phyloP scores from a whole-genome alignment of 192 early-diverging fungal genomes.

The Mortierella alpina region DNA sequence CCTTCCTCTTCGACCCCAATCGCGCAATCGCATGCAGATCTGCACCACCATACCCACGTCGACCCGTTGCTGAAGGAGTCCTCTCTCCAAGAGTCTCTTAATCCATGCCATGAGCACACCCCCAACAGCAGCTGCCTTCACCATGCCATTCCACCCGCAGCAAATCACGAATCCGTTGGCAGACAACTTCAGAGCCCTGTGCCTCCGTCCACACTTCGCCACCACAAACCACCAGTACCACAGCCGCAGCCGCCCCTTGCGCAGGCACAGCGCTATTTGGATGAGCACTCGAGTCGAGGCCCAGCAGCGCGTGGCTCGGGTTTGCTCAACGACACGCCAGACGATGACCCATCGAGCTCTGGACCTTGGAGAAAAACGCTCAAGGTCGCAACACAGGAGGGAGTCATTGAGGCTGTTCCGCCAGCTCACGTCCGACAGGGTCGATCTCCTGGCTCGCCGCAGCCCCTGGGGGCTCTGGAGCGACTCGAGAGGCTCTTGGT shows the following conservation, averaged over 20 bases:
- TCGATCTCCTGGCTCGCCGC: neutral
- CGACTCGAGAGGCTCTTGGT: conserved; percentile 24
- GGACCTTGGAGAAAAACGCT: neutral
- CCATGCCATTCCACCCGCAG: no score
- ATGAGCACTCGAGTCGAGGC: neutral
- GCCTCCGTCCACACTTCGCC: conserved; percentile 1
- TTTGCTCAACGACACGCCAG: neutral
- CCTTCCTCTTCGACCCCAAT: neutral
- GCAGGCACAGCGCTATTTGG: neutral
- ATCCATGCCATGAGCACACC: neutral
- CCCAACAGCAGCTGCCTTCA: neutral
- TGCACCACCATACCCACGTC: neutral
- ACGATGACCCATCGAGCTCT: neutral
- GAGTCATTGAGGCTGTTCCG: neutral
- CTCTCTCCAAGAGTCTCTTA: neutral
- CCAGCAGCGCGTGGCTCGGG: neutral
- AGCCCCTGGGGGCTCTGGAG: neutral
- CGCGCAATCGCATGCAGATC: neutral
- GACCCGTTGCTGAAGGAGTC: neutral
- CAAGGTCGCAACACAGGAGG: neutral
- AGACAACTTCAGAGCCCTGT: neutral
- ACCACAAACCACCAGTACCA: neutral
- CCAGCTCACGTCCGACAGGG: no score
- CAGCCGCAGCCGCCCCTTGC: neutral
- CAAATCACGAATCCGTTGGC: neutral